Evolutionary conservation across 352 stramenopile species (phyloP).

Genomic region (Blastocystis sp.): DNA sequence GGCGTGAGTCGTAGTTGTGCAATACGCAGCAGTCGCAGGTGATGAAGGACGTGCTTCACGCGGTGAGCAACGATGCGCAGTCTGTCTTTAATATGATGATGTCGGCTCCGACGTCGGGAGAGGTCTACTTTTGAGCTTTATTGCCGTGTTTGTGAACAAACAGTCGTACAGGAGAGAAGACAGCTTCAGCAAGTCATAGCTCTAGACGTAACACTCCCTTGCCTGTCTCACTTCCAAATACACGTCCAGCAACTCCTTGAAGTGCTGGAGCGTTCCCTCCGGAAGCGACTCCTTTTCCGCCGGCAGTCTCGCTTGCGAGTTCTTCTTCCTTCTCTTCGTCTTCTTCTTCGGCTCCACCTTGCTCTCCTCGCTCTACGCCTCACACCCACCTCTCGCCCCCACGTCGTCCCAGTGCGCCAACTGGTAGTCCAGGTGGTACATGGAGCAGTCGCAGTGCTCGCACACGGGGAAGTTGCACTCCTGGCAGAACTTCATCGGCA

Average conservation of each 20-base stretch:
- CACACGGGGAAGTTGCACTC: slow-evolving; percentile 98
- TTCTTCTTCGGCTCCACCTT: slow-evolving; percentile 84
- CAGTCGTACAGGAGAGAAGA: not conserved
- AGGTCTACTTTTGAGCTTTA: not conserved
- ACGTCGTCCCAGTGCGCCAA: slow-evolving; percentile 85
- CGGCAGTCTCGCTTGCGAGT: not conserved
- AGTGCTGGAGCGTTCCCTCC: not conserved
- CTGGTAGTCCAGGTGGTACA: slow-evolving; percentile 97
- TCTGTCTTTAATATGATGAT: not conserved
- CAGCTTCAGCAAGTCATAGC: slow-evolving; percentile 7
- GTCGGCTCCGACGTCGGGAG: not conserved
- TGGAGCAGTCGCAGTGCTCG: slow-evolving; percentile 92
- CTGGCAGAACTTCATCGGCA: slow-evolving; percentile 90
- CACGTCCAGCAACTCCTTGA: slow-evolving; percentile 1
- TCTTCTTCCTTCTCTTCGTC: not conserved
- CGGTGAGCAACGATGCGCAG: not conserved
- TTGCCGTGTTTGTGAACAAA: not conserved
- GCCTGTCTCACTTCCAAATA: not conserved
- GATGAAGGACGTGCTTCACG: not conserved
- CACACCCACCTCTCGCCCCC: slow-evolving; percentile 81
- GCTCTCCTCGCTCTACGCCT: slow-evolving; percentile 90
- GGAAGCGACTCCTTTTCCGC: not conserved
- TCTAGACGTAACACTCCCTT: not conserved
- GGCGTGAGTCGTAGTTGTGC: not conserved
- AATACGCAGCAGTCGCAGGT: not conserved